Conservation (phyloP, 1,139 yeast species). For the Yamadazyma oceani region DNA sequence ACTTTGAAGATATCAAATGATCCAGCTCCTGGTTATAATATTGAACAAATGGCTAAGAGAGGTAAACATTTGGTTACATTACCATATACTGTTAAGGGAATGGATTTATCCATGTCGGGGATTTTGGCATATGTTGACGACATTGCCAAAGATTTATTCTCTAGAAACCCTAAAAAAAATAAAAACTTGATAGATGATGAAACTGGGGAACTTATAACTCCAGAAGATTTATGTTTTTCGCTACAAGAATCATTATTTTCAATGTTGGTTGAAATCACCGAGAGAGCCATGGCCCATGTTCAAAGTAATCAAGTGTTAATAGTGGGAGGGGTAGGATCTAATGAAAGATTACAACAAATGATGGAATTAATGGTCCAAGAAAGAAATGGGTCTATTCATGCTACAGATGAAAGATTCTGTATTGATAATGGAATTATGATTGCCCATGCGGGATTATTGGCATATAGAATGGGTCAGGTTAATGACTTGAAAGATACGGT, state of each 20-base stretch:
- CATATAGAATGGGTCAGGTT: slow-evolving; percentile 79
- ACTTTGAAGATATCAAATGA: slow-evolving; percentile 84
- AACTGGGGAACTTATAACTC: slow-evolving; percentile 59
- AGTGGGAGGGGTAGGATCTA: slow-evolving; percentile 98
- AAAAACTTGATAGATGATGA: slow-evolving; percentile 50
- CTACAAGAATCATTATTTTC: slow-evolving; percentile 90
- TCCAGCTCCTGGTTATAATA: slow-evolving; percentile 97
- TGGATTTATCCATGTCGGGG: slow-evolving; percentile 98
- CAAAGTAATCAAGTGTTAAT: slow-evolving; percentile 84
- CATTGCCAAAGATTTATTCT: slow-evolving; percentile 69
- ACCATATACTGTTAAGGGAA: slow-evolving; percentile 97
- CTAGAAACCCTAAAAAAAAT: slow-evolving; percentile 46
- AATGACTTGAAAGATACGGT: slow-evolving; percentile 66
- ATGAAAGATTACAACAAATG: slow-evolving; percentile 89
- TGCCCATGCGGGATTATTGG: slow-evolving; percentile 94
- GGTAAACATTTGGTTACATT: slow-evolving; percentile 69
- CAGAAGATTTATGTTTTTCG: slow-evolving; percentile 89
- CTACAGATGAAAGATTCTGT: slow-evolving; percentile 96
- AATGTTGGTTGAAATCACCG: slow-evolving; percentile 97
- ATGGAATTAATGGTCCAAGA: slow-evolving; percentile 92
- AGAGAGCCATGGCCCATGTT: slow-evolving; percentile 98
- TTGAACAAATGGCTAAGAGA: slow-evolving; percentile 87
- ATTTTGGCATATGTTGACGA: slow-evolving; percentile 81
- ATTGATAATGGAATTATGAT: slow-evolving; percentile 98
- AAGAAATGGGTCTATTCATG: slow-evolving; percentile 81